phyloP scores from a whole-genome alignment of 2,329 filamentous ascomycete genomes.

The Sclerotiophoma versabilis region DNA sequence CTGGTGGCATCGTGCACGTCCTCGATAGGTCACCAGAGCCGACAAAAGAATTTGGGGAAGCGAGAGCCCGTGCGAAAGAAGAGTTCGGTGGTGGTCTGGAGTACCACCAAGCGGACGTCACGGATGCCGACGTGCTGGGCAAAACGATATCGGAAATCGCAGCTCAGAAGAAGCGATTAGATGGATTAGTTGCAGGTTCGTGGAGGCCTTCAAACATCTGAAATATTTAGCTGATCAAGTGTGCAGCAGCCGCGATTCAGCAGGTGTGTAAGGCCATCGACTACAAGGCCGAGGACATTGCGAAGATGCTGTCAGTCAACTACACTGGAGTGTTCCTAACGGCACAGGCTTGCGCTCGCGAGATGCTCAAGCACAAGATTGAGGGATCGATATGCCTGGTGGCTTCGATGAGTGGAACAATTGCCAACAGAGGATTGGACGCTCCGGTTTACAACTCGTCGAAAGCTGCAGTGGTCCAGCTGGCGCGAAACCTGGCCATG shows the following conservation, averaged over 20 bases:
- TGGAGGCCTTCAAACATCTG: neutral
- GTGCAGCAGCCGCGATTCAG: conserved; percentile 71
- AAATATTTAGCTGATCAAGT: neutral
- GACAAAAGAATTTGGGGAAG: conserved; percentile 65
- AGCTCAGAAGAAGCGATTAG: conserved; percentile 71
- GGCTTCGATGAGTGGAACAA: conserved; percentile 66
- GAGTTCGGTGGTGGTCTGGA: conserved; percentile 69
- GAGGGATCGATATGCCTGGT: conserved; percentile 67
- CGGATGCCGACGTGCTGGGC: conserved; percentile 71
- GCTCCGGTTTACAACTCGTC: conserved; percentile 76
- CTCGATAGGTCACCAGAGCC: conserved; percentile 67
- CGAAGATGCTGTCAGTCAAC: conserved; percentile 66
- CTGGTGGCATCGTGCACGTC: conserved; percentile 74
- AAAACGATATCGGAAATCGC: conserved; percentile 72
- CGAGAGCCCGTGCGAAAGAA: conserved; percentile 66
- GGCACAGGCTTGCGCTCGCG: conserved; percentile 64
- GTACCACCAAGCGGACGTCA: conserved; percentile 81
- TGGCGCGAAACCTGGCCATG: conserved; percentile 71
- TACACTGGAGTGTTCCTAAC: conserved; percentile 68
- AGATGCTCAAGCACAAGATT: conserved; percentile 65
- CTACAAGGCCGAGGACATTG: conserved; percentile 67
- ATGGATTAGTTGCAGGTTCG: conserved; percentile 72
- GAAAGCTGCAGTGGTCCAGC: conserved; percentile 75
- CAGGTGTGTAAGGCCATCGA: conserved; percentile 82
- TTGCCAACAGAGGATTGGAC: conserved; percentile 67